Evolutionary conservation across 176 grass and related monocot species (phyloP).

Genomic region (Cymbopogon citratus): DNA sequence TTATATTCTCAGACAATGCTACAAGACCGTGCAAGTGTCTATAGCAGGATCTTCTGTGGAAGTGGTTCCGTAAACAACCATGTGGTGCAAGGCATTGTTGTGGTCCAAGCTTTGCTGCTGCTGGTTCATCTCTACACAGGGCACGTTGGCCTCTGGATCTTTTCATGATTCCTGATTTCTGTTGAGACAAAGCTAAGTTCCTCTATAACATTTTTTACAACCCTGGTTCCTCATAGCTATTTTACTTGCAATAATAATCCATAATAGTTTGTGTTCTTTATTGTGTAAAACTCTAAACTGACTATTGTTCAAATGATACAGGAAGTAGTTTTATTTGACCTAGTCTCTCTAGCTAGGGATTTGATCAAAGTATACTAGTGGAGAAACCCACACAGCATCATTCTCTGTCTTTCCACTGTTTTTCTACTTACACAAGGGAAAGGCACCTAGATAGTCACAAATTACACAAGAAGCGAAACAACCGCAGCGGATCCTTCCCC

Average conservation of each 20-base stretch:
- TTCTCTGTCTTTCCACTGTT: no score
- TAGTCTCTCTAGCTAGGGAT: background rate
- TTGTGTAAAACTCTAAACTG: no score
- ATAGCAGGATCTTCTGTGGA: constrained; percentile 36
- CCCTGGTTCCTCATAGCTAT: background rate
- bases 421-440: background rate
- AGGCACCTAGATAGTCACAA: background rate
- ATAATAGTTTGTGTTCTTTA: no score
- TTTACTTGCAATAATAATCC: no score
- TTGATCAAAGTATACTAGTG: background rate
- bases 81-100: background rate
- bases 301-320: background rate
- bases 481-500: constrained; percentile 22
- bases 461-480: background rate
- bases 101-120: no score
- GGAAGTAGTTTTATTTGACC: background rate
- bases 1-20: constrained; percentile 30
- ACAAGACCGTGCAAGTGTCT: constrained; percentile 3
- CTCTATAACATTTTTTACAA: background rate
- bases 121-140: no score
- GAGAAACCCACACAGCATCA: background rate
- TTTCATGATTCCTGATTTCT: no score
- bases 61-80: background rate
- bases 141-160: no score
- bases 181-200: no score